Base-by-base conservation (phyloP, 805 yeast genomes). In the Yamadazyma ubonensis region DNA sequence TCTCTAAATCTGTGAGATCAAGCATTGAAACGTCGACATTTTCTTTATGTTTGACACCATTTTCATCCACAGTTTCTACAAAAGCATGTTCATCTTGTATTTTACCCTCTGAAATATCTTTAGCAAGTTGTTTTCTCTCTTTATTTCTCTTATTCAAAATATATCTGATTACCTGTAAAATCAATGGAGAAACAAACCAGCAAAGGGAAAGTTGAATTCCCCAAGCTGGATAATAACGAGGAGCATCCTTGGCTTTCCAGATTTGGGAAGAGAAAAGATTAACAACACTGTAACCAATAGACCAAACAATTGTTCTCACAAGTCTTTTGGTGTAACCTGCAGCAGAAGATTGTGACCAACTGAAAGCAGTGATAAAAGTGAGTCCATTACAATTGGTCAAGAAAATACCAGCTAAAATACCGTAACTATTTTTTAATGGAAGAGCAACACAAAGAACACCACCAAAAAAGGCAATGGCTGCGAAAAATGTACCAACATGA, bases 1-100 rank as follows among this genome's bases (percentile, higher is more conserved):
- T 77, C 45, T 78, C 78, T 19, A 69, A 52, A 49, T 78, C 82
- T 3, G 83, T 78, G 27, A 76, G 52, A 54, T 77, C 83, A 40
- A 76, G 54, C 46, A 65, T 59, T 1, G 78, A 76, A 32, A 66
- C 42, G 43, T 71, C 59, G 12, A 69, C 75, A 16, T 52, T 48
- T 15, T 44, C 48, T 27, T 49, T 40, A 10, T 60, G 54, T 22
- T 67, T 65, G 9, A 45, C 48, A 8, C 58, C 63, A 21, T 52
- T 54, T 29, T 57, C 57, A 17, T 33, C 37, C 7, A 62, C 67
- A 19, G 47, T 39, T 3, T 49, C 58, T 29, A 59, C 29, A 10
- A 26, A 21, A 9, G 32, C 39, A 21, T 18, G 22, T 15, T 21
- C 18, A 11, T 21, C 33, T 6, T 23, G 22, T 17, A 17, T 19